Conservation (phyloP, 164 flowering plant genomes). For the Magnolia changhungtana region DNA sequence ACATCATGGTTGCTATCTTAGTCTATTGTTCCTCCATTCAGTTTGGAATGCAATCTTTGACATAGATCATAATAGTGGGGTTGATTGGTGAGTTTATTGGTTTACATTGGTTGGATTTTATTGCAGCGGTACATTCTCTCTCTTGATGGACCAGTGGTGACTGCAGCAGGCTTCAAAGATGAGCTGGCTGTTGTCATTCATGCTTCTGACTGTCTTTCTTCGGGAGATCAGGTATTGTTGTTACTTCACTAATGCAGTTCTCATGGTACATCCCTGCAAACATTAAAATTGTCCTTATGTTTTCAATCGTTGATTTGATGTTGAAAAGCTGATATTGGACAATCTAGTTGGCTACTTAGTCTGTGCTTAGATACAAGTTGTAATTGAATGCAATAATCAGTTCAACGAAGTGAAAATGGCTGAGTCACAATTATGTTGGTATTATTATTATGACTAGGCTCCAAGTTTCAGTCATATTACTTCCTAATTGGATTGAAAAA, state of each 20-base stretch:
- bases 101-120: slow-evolving; percentile 5
- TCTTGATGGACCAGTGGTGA: slow-evolving; percentile 90
- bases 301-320: not conserved
- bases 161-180: slow-evolving; percentile 80
- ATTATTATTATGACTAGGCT: not conserved
- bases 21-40: no score
- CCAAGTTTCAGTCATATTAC: not conserved
- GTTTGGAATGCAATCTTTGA: no score
- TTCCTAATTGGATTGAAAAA: not conserved
- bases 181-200: slow-evolving; percentile 84
- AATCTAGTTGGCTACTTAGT: slow-evolving; percentile 4
- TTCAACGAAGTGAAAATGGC: not conserved
- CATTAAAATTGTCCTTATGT: not conserved
- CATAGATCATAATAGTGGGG: no score
- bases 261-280: not conserved
- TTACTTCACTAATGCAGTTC: not conserved
- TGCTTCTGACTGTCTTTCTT: slow-evolving; percentile 64
- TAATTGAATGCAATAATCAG: not conserved
- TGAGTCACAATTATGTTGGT: not conserved
- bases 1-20: no score
- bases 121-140: slow-evolving; percentile 74
- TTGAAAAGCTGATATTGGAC: not conserved
- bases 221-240: slow-evolving; percentile 72
- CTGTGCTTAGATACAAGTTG: no score
- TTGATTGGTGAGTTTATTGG: not conserved